phyloP scores from a whole-genome alignment of 2,329 filamentous ascomycete genomes.

The Pseudocercospora macadamiae region DNA sequence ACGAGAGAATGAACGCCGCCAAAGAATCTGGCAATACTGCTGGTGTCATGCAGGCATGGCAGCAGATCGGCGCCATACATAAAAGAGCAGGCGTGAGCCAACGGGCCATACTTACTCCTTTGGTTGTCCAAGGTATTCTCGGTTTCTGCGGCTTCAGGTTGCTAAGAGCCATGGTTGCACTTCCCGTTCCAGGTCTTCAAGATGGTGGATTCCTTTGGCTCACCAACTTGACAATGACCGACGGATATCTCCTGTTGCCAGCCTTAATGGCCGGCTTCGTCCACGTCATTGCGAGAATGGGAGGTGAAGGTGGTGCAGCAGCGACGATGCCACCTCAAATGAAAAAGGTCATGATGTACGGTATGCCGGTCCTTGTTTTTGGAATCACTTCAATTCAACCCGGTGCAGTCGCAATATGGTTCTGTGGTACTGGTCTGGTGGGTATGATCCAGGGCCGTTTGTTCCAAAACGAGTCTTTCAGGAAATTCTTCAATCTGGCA shows the following conservation, averaged over 20 bases:
- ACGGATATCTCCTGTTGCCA: conserved; percentile 80
- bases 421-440: conserved; percentile 52
- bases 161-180: conserved; percentile 69
- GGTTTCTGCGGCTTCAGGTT: conserved; percentile 81
- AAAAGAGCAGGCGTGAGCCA: conserved; percentile 58
- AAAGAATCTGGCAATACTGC: conserved; percentile 50
- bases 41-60: conserved; percentile 50
- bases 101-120: conserved; percentile 56
- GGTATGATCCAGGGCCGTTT: conserved; percentile 44
- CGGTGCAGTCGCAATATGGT: conserved; percentile 65
- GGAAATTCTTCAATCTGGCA: conserved; percentile 43
- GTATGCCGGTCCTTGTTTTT: conserved; percentile 58
- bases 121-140: conserved; percentile 67
- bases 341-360: conserved; percentile 47
- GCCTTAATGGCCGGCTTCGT: conserved; percentile 37
- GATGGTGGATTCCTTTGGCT: conserved; percentile 77
- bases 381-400: conserved; percentile 59
- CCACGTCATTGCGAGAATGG: conserved; percentile 43
- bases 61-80: conserved; percentile 57
- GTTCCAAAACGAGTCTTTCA: conserved; percentile 42
- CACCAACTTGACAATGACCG: conserved; percentile 70
- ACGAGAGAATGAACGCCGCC: conserved; percentile 56
- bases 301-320: conserved; percentile 53
- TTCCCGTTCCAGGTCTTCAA: conserved; percentile 81
- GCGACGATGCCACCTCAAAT: conserved; percentile 35